Base-by-base conservation (phyloP, 2,329 filamentous ascomycete genomes). In the Colletotrichum godetiae region DNA sequence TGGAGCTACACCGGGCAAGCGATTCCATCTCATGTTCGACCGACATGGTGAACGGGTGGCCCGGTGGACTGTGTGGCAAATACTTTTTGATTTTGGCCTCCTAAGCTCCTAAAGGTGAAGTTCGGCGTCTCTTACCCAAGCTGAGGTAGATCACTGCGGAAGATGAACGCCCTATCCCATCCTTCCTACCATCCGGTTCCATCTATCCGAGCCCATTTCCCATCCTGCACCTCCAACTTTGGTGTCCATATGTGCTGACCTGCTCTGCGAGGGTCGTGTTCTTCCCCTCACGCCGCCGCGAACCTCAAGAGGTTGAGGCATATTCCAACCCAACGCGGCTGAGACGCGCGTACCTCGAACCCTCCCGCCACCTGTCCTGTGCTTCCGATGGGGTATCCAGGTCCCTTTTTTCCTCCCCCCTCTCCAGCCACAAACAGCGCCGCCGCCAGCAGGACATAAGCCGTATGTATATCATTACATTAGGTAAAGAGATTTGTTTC, bases 401-500 rank as follows among this genome's bases (percentile, higher is more conserved):
- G n/a, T 60, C 37, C 71, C 37, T 56, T 22, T 12, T 10, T 42
- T 52, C 37, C 61, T 5, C 27, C n/a, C 35, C 52, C 15, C n/a
- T 27, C 56, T 8, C 60, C 60, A 59, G 55, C 68, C 60, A 70
- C 71, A 67, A 73, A 69, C 59, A 73, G 62, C 72, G 68, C 68
- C 72, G 31, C 68, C 72, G 68, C 57, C 68, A 59, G 62, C 72
- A 67, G 58, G 57, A 74, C 62, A 68, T 74, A 24, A 64, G 49
- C 68, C 68, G 63, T 72, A 33, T 67, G 53, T 71, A 64, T 67
- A 59, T 75, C 71, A 75, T 75, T 75, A 75, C 73, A 74, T 75
- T 75, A 74, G 68, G 61, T 73, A 53, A 62, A 60, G 53, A 49
- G 58, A 67, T 64, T 67, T 62, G 56, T 63, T 71, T 24, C 62